phyloP scores from a whole-genome alignment of 164 flowering plant genomes.

The Umbellularia californica region DNA sequence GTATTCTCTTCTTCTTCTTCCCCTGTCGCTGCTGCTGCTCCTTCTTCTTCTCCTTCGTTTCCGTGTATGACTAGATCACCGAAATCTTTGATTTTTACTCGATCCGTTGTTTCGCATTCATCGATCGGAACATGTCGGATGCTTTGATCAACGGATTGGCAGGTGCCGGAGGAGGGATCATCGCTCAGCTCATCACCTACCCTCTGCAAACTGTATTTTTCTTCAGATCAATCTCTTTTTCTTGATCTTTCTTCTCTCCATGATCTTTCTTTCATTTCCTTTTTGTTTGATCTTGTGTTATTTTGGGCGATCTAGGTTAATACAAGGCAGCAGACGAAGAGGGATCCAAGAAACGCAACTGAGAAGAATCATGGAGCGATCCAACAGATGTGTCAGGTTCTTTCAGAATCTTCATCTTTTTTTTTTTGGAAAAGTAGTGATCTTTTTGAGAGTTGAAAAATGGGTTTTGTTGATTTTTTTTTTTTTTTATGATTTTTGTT shows the following conservation, averaged over 20 bases:
- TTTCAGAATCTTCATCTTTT: not conserved
- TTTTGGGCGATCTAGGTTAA: conserved; percentile 48
- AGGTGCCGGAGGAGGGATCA: conserved; percentile 97
- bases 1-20: not conserved
- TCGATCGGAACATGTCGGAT: conserved; percentile 57
- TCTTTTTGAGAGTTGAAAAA: not conserved
- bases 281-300: not conserved
- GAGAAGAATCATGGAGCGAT: conserved; percentile 55
- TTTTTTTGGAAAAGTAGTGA: not conserved
- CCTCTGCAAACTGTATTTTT: conserved; percentile 80
- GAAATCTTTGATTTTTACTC: not conserved
- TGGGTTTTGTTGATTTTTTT: not conserved
- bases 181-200: conserved; percentile 90
- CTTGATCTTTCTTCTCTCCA: not conserved
- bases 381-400: conserved; percentile 72
- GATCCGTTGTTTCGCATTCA: not conserved
- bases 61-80: not conserved
- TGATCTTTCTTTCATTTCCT: not conserved
- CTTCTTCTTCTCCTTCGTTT: not conserved
- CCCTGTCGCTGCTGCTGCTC: not conserved
- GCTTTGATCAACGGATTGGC: conserved; percentile 93
- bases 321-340: conserved; percentile 88
- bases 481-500: not conserved
- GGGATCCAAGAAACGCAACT: conserved; percentile 59
- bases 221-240: not conserved